Base-by-base conservation (phyloP, 257 asterid genomes). In the Prunella vulgaris region DNA sequence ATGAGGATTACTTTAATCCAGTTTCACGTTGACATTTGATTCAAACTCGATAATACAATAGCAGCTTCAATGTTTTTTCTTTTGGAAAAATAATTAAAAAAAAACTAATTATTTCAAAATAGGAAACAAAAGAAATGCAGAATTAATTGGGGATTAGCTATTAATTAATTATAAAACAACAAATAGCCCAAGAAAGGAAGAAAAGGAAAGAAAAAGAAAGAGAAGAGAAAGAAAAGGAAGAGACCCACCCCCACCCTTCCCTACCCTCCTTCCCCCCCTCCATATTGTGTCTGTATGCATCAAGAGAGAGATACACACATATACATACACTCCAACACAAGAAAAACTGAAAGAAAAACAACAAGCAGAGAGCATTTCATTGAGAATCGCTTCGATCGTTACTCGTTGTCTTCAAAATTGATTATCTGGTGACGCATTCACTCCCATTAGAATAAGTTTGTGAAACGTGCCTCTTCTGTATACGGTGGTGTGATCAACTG, bases 401-500 rank as follows among this genome's bases (percentile, higher is more conserved):
- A 74, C 78, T 70, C 62, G 22, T 7, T 56, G 60, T 65, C 12
- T 61, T 37, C 64, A 51, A 52, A 57, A 62, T 79, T 78, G 82
- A 73, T 80, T 73, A 14, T 61, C 72, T 75, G 61, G 64, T 60
- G 60, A 65, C 76, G 64, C 70, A 64, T 68, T 68, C 60, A 40
- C 76, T 60, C n/a, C n/a, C n/a, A 30, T 32, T 4, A 52, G 57
- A 17, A 70, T 37, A 21, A 70, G 35, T 69, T 38, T 37, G 66
- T 30, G 42, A 67, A 56, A 37, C 73, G 59, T 25, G 70, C 60
- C 51, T 58, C 64, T 77, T 71, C 38, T 60, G 72, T 24, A 7
- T 53, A 76, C 70, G 76, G 70, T 53, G 85, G 81, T 79, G 81
- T 79, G 94, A 92, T 89, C 95, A 86, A 79, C 82, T 77, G 35